These are phyloP conservation scores for Plectosphaerella plurivora DNA, from an alignment of 2,329 filamentous ascomycete species.

Conservation along the genomic window DNA sequence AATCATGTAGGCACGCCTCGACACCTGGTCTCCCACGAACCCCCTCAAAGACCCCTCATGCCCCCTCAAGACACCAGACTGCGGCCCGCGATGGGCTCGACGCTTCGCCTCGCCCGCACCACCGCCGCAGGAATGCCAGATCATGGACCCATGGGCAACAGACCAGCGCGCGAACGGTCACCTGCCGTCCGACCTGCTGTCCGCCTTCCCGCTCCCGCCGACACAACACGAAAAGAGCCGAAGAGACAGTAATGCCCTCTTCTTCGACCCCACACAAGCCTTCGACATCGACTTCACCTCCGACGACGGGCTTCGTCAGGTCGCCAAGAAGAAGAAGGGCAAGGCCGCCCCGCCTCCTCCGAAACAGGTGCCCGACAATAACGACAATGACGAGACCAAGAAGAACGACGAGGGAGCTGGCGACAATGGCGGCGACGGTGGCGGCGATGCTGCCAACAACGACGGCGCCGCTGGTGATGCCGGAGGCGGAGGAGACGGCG, in stretches of 20 bases:
- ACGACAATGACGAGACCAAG: constrained; percentile 37
- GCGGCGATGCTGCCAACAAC: constrained; percentile 26
- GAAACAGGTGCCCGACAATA: constrained; percentile 31
- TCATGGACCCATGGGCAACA: constrained; percentile 25
- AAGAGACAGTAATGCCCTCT: constrained; percentile 26
- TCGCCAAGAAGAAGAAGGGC: constrained; percentile 53
- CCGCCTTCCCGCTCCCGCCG: constrained; percentile 15
- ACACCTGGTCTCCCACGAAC: constrained; percentile 4
- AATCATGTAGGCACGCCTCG: constrained; percentile 7
- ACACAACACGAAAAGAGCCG: constrained; percentile 12
- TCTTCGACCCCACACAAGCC: constrained; percentile 40
- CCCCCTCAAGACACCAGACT: constrained; percentile 23
- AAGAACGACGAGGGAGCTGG: constrained; percentile 28
- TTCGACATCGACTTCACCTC: constrained; percentile 54
- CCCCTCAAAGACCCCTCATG: constrained; percentile 6
- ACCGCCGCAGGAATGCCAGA: constrained; percentile 15
- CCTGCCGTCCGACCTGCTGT: constrained; percentile 12
- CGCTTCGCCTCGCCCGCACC: constrained; percentile 11
- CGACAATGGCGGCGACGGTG: constrained; percentile 15
- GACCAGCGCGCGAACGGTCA: constrained; percentile 23
- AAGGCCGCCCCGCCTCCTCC: constrained; percentile 30
- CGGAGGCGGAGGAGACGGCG: constrained; percentile 22
- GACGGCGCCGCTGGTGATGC: constrained; percentile 26
- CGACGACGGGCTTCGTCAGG: constrained; percentile 49
- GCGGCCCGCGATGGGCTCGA: constrained; percentile 30